Percentiles rank a stretch among this genome's conserved stretches.
Evolutionary conservation across 2,329 filamentous ascomycete genomes (phyloP).

Genomic region (Ramichloridium luteum): DNA sequence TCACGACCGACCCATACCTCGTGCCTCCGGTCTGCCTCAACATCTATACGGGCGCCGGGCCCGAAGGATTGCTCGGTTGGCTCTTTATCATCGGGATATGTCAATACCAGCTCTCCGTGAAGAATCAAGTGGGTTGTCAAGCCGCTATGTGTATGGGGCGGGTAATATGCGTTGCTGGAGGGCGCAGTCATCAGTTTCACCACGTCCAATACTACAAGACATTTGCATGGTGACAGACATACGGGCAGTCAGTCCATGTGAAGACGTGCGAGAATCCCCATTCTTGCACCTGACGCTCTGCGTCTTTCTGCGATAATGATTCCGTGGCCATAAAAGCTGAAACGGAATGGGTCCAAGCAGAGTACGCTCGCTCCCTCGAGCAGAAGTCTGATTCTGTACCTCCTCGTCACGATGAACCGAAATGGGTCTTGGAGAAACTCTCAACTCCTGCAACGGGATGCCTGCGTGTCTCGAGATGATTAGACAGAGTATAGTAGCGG

Average conservation of each 20-base stretch:
- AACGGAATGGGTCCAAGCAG: no score
- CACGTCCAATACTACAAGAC: slow-evolving; percentile 2
- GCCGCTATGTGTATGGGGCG: slow-evolving; percentile 51
- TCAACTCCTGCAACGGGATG: no score
- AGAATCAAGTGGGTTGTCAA: slow-evolving; percentile 60
- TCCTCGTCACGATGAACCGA: no score
- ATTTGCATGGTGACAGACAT: slow-evolving; percentile 26
- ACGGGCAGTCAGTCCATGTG: slow-evolving; percentile 58
- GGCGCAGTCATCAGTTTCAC: slow-evolving; percentile 1
- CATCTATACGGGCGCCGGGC: slow-evolving; percentile 51
- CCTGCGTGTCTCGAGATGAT: no score
- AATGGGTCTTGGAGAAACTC: no score
- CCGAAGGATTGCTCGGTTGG: slow-evolving; percentile 47
- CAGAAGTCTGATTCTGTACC: no score
- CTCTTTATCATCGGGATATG: slow-evolving; percentile 48
- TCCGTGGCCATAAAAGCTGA: no score
- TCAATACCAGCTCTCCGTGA: slow-evolving; percentile 51
- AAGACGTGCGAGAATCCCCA: slow-evolving; percentile 62
- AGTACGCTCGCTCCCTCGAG: no score
- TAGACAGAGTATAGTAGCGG: no score
- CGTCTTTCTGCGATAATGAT: slow-evolving; percentile 32
- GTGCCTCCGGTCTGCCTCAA: slow-evolving; percentile 50
- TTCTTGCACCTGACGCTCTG: slow-evolving; percentile 50
- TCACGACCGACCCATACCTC: slow-evolving; percentile 57
- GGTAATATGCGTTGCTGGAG: slow-evolving; percentile 55